Evolutionary conservation across 352 stramenopile species (phyloP).

Genomic region (Pythium brachiatum): DNA sequence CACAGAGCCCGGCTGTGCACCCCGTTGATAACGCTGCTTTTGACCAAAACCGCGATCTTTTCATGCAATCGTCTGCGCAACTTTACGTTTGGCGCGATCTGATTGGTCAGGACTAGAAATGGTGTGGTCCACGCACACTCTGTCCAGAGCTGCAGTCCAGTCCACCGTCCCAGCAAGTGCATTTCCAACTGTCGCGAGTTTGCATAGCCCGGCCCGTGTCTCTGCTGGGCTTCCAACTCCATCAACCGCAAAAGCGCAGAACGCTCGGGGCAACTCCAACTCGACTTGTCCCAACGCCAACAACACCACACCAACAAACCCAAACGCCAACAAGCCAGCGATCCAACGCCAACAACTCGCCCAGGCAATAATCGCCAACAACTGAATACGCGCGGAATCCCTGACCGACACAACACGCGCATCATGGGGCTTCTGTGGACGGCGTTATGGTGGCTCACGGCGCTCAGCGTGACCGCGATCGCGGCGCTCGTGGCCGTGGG

Average conservation of each 20-base stretch:
- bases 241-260: not conserved
- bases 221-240: not conserved
- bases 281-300: slow-evolving; percentile 14
- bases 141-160: slow-evolving; percentile 22
- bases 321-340: not conserved
- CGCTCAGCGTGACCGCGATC: slow-evolving; percentile 16
- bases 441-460: slow-evolving; percentile 31
- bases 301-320: not conserved
- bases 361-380: slow-evolving; percentile 6
- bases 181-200: slow-evolving; percentile 19
- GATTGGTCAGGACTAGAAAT: slow-evolving; percentile 21
- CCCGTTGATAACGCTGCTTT: slow-evolving; percentile 3
- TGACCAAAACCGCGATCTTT: not conserved
- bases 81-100: not conserved
- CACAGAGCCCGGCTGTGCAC: slow-evolving; percentile 4
- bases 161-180: slow-evolving; percentile 1
- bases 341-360: not conserved
- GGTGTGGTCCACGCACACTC: slow-evolving; percentile 10
- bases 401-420: not conserved
- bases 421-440: slow-evolving; percentile 36
- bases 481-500: slow-evolving; percentile 39
- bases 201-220: slow-evolving; percentile 6
- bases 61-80: slow-evolving; percentile 10
- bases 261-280: not conserved
- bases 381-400: not conserved